A percentile compares a stretch with the other conserved stretches of the same genome.
phyloP scores from a whole-genome alignment of 1,139 yeast species.

The Pichia sp. region DNA sequence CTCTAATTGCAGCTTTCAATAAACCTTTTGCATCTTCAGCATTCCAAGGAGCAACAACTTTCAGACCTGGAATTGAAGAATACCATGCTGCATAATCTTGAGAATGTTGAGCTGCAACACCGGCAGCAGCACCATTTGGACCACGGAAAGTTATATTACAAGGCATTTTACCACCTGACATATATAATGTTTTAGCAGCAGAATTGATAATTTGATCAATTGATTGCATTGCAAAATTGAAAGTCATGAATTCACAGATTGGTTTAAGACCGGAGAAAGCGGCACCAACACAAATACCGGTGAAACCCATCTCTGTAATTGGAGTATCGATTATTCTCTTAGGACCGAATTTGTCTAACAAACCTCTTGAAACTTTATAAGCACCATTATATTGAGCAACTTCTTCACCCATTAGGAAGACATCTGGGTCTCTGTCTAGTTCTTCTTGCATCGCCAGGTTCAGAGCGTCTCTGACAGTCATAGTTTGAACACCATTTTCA shows the following conservation, averaged over 20 bases:
- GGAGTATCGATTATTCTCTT: constrained; percentile 96
- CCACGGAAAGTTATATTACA: constrained; percentile 98
- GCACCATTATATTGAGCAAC: constrained; percentile 99
- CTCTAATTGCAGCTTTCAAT: constrained; percentile 93
- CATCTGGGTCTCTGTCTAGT: constrained; percentile 90
- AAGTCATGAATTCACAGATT: constrained; percentile 96
- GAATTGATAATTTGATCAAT: constrained; percentile 97
- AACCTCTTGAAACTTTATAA: constrained; percentile 91
- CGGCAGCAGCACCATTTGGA: constrained; percentile 99
- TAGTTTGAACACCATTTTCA: constrained; percentile 33
- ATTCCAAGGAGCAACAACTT: constrained; percentile 91
- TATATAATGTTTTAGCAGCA: constrained; percentile 96
- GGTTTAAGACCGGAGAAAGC: constrained; percentile 97
- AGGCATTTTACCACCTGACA: constrained; percentile 98
- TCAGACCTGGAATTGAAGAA: constrained; percentile 95
- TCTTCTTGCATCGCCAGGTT: constrained; percentile 96
- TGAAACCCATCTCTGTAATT: constrained; percentile 98
- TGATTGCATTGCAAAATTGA: constrained; percentile 99
- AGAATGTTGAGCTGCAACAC: constrained; percentile 99
- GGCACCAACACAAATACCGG: constrained; percentile 96
- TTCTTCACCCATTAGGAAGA: constrained; percentile 96
- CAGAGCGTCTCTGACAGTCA: constrained; percentile 96
- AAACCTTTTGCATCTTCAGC: constrained; percentile 96
- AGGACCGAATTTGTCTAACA: constrained; percentile 94
- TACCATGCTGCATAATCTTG: constrained; percentile 98